Conservation (phyloP, 495 filamentous ascomycete genomes). For the Articulospora tetracladia region DNA sequence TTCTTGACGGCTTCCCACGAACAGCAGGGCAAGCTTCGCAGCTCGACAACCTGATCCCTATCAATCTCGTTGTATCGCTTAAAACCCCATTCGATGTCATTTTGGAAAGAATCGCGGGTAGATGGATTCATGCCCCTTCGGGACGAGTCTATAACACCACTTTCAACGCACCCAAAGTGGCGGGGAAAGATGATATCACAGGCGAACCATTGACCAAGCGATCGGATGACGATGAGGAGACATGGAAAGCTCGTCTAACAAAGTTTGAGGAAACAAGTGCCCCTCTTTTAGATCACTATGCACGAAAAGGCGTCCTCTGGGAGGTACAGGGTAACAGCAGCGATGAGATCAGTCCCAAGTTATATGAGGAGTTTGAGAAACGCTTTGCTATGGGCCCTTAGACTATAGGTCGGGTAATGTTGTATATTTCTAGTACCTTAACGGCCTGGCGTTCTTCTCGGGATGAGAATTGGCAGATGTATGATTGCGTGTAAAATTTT, state of each 20-base stretch:
- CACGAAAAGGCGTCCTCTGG: conserved; percentile 80
- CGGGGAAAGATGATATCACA: conserved; percentile 85
- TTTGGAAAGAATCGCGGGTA: conserved; percentile 79
- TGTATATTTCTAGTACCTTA: background rate
- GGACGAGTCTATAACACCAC: conserved; percentile 91
- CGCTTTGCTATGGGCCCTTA: conserved; percentile 49
- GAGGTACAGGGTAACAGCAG: conserved; percentile 82
- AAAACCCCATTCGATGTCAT: conserved; percentile 71
- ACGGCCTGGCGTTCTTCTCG: background rate
- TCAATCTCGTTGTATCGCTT: conserved; percentile 82
- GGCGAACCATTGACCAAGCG: conserved; percentile 82
- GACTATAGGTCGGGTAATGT: background rate
- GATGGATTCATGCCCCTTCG: conserved; percentile 91
- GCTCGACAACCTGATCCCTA: conserved; percentile 75
- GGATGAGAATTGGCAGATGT: background rate
- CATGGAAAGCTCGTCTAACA: conserved; percentile 72
- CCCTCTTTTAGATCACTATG: conserved; percentile 85
- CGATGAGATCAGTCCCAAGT: conserved; percentile 87
- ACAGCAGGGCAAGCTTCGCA: conserved; percentile 74
- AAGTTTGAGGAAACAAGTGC: conserved; percentile 85
- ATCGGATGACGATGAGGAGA: conserved; percentile 79
- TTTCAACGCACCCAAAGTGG: conserved; percentile 79
- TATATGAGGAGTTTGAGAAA: conserved; percentile 74
- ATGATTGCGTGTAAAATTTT: background rate
- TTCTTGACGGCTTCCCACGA: conserved; percentile 94